These are phyloP conservation scores for Planoprotostelium fungivorum DNA, from an alignment of 78 protist species.

Conservation along the genomic window DNA sequence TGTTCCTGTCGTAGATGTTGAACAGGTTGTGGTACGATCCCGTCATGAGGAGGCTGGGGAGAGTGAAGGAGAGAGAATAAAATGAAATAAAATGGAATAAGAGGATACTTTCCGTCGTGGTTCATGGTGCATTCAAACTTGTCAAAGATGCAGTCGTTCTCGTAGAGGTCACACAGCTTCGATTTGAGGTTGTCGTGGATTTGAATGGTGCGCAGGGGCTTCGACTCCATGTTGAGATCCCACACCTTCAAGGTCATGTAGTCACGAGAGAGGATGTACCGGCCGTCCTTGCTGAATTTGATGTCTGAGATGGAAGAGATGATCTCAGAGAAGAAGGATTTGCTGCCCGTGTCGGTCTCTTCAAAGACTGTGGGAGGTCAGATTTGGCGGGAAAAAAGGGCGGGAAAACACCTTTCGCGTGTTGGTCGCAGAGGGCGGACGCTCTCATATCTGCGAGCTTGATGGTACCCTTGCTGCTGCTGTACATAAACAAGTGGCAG, in stretches of 20 bases:
- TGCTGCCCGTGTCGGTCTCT: slow-evolving; percentile 44
- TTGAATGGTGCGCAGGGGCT: slow-evolving; percentile 70
- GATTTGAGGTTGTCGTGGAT: slow-evolving; percentile 72
- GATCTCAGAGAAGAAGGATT: slow-evolving; percentile 80
- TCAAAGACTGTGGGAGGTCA: slow-evolving; percentile 33
- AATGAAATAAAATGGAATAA: neutral
- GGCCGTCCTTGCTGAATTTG: slow-evolving; percentile 63
- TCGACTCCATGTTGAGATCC: slow-evolving; percentile 74
- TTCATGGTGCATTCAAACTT: slow-evolving; percentile 70
- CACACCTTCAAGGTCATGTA: slow-evolving; percentile 85
- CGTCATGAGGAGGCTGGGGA: slow-evolving; percentile 28
- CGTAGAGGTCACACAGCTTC: slow-evolving; percentile 80
- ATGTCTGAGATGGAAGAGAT: slow-evolving; percentile 71
- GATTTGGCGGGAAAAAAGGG: neutral
- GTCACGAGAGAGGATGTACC: slow-evolving; percentile 81
- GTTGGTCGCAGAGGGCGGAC: slow-evolving; percentile 62
- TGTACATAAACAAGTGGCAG: slow-evolving; percentile 66
- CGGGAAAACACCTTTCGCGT: slow-evolving; percentile 18
- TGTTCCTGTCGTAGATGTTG: slow-evolving; percentile 68
- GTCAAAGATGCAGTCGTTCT: slow-evolving; percentile 86
- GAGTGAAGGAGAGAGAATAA: neutral
- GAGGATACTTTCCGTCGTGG: slow-evolving; percentile 33
- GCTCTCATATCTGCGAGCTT: slow-evolving; percentile 63
- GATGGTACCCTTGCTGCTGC: slow-evolving; percentile 51
- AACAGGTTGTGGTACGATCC: slow-evolving; percentile 81